A percentile compares a stretch with the other conserved stretches of the same genome.
Evolutionary conservation across 2,329 filamentous ascomycete species (phyloP).

Genomic region (Decorospora gaudefroyi): DNA sequence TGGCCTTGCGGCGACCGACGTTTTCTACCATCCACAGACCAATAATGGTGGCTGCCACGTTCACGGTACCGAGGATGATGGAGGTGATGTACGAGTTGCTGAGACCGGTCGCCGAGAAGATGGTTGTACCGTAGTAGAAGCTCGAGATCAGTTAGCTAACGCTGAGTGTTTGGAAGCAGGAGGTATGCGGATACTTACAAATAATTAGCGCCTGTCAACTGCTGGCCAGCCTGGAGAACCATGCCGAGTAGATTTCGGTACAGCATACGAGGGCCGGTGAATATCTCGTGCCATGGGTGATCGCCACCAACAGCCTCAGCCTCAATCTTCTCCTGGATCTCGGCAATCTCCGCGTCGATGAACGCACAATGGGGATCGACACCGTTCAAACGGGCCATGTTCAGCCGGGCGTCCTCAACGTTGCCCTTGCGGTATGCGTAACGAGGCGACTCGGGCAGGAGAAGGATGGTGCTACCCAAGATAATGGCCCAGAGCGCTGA

Average conservation of each 20-base stretch:
- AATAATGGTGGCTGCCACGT: constrained; percentile 54
- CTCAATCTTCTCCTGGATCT: constrained; percentile 62
- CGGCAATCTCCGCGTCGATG: constrained; percentile 58
- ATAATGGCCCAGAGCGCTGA: constrained; percentile 61
- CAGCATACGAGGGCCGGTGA: constrained; percentile 68
- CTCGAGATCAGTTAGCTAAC: too few species aligned
- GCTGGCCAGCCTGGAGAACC: constrained; percentile 66
- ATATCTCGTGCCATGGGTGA: constrained; percentile 60
- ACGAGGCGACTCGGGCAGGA: constrained; percentile 62
- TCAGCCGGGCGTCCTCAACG: constrained; percentile 56
- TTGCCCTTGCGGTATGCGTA: constrained; percentile 61
- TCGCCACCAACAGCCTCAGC: constrained; percentile 52
- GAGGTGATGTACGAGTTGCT: constrained; percentile 53
- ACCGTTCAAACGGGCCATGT: constrained; percentile 61
- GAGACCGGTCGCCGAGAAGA: constrained; percentile 51
- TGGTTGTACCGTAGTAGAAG: constrained; percentile 54
- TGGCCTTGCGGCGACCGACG: constrained; percentile 52
- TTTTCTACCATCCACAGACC: constrained; percentile 55
- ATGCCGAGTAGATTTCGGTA: constrained; percentile 68
- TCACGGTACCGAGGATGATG: constrained; percentile 57
- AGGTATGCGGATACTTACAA: too few species aligned
- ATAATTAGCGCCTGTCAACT: constrained; percentile 67
- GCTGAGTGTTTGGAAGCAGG: too few species aligned
- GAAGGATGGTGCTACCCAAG: constrained; percentile 58
- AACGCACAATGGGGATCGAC: constrained; percentile 59